phyloP scores from a whole-genome alignment of 108 stramenopile genomes.

The Cyclotella choctawhatcheeana region DNA sequence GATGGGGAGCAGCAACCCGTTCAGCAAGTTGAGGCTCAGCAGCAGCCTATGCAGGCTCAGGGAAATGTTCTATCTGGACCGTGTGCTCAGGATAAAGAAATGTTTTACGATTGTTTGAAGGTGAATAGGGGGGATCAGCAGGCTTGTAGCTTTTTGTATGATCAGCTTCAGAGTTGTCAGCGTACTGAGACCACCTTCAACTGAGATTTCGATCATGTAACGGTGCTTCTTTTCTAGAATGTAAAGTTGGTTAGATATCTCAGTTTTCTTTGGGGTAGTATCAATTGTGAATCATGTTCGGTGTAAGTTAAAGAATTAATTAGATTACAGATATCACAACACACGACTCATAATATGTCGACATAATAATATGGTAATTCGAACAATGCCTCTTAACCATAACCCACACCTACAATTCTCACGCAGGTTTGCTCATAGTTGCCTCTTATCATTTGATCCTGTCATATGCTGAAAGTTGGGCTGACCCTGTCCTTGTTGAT shows the following conservation, averaged over 20 bases:
- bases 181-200: constrained; percentile 52
- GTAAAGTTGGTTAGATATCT: no score
- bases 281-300: no score
- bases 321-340: no score
- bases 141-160: constrained; percentile 90
- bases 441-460: background rate
- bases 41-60: constrained; percentile 37
- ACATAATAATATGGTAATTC: no score
- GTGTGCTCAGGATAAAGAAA: constrained; percentile 90
- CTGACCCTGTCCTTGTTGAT: background rate
- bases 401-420: no score
- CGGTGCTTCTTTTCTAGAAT: no score
- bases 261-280: no score
- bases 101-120: constrained; percentile 94
- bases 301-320: no score
- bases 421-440: background rate
- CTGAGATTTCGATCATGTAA: constrained; percentile 8
- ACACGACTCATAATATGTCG: no score
- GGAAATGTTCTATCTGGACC: constrained; percentile 55
- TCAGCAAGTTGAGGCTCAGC: constrained; percentile 27
- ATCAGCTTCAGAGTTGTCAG: constrained; percentile 91
- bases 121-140: constrained; percentile 89
- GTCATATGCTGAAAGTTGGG: background rate
- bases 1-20: constrained; percentile 28
- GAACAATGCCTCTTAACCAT: no score